Evolutionary conservation across 2,329 filamentous ascomycete species (phyloP).

Genomic region (Neonectria faginata): DNA sequence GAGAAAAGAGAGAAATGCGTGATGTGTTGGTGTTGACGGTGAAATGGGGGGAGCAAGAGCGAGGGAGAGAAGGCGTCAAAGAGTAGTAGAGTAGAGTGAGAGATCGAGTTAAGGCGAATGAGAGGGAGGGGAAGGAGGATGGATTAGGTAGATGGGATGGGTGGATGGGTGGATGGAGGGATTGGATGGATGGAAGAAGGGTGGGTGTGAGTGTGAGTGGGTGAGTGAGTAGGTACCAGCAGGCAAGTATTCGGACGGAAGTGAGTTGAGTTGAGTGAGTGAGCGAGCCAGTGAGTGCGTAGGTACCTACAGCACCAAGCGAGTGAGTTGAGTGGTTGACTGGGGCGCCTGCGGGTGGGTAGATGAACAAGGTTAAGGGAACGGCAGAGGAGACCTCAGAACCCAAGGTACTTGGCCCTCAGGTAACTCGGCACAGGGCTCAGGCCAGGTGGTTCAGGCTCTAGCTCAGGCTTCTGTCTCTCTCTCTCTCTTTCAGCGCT

Average conservation of each 20-base stretch:
- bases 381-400: conserved; percentile 5
- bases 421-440: neutral
- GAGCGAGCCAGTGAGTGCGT: neutral
- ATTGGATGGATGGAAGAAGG: neutral
- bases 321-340: conserved; percentile 12
- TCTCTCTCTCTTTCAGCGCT: neutral
- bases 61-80: conserved; percentile 33
- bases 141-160: conserved; percentile 27
- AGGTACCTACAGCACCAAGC: too few species aligned
- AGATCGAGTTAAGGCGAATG: conserved; percentile 30
- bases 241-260: neutral
- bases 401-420: conserved; percentile 1
- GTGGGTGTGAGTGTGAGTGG: conserved; percentile 11
- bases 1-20: conserved; percentile 16
- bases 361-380: conserved; percentile 26
- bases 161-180: conserved; percentile 13
- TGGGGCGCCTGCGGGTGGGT: neutral
- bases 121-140: conserved; percentile 23
- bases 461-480: neutral
- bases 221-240: neutral
- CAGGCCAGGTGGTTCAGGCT: conserved; percentile 5
- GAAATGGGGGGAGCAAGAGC: conserved; percentile 25
- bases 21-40: conserved; percentile 17
- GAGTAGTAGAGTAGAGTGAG: conserved; percentile 35
- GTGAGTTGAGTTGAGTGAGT: neutral